phyloP scores from a whole-genome alignment of 805 yeast species.

The Candida sakaeoensis region DNA sequence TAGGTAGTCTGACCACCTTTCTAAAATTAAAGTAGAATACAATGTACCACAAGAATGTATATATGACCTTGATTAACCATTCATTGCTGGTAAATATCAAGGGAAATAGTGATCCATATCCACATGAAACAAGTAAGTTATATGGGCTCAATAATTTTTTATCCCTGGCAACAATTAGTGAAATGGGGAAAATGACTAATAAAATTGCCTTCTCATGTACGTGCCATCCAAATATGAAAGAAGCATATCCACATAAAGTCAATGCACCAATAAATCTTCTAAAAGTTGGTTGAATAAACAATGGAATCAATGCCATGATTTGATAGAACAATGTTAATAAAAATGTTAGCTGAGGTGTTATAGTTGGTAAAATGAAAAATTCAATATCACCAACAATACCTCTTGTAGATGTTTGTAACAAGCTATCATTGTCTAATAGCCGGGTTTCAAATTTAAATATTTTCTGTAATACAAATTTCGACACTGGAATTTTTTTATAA shows the following conservation, averaged over 20 bases:
- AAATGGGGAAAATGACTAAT: slow-evolving; percentile 81
- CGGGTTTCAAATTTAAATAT: slow-evolving; percentile 45
- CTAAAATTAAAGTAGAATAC: slow-evolving; percentile 69
- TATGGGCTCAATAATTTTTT: slow-evolving; percentile 69
- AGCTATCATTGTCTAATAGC: slow-evolving; percentile 29
- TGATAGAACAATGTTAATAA: slow-evolving; percentile 82
- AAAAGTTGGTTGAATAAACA: slow-evolving; percentile 64
- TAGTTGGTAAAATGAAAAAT: slow-evolving; percentile 75
- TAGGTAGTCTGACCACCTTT: slow-evolving; percentile 63
- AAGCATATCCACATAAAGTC: slow-evolving; percentile 85
- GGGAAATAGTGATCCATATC: slow-evolving; percentile 86
- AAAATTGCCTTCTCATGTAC: slow-evolving; percentile 98
- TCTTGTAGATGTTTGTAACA: slow-evolving; percentile 50
- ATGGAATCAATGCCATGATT: slow-evolving; percentile 68
- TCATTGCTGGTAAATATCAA: slow-evolving; percentile 77
- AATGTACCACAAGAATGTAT: slow-evolving; percentile 83
- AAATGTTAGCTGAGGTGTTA: slow-evolving; percentile 76
- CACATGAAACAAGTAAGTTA: slow-evolving; percentile 69
- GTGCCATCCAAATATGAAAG: slow-evolving; percentile 96
- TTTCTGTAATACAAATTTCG: slow-evolving; percentile 24
- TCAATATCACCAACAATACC: slow-evolving; percentile 91
- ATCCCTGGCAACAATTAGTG: slow-evolving; percentile 70
- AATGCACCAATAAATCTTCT: slow-evolving; percentile 79
- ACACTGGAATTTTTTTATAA: slow-evolving; percentile 31
- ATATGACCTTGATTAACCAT: slow-evolving; percentile 68